A percentile compares a stretch with the other conserved stretches of the same genome.
Evolutionary conservation across 2,329 filamentous ascomycete genomes (phyloP).

Genomic region (Tolypocladium sp.): DNA sequence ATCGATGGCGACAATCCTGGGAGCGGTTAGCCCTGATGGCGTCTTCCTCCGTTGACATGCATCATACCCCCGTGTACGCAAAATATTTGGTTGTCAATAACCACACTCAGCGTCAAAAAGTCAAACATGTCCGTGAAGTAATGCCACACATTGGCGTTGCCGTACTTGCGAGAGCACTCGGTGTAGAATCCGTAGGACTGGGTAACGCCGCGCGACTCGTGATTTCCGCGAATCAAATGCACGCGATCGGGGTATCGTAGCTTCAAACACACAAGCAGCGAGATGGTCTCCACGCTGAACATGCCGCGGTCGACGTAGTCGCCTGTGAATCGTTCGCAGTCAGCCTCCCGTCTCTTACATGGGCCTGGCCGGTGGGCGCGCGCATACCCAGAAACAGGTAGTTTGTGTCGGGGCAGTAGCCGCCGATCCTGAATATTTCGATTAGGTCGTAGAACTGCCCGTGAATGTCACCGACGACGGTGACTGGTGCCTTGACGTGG

Average conservation of each 20-base stretch:
- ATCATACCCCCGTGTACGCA: constrained; percentile 80
- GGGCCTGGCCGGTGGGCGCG: background rate
- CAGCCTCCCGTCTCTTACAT: background rate
- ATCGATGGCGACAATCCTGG: constrained; percentile 76
- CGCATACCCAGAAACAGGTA: constrained; percentile 84
- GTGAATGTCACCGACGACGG: constrained; percentile 96
- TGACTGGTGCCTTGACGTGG: constrained; percentile 89
- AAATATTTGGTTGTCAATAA: constrained; percentile 98
- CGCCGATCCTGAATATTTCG: constrained; percentile 97
- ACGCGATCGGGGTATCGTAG: constrained; percentile 93
- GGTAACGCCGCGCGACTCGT: constrained; percentile 94
- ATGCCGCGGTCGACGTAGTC: constrained; percentile 98
- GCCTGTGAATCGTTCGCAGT: constrained; percentile 39
- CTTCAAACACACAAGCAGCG: constrained; percentile 92
- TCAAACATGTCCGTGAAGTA: constrained; percentile 99
- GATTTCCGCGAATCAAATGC: constrained; percentile 93
- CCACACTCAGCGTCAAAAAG: constrained; percentile 90
- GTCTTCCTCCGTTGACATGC: background rate
- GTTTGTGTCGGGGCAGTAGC: constrained; percentile 95
- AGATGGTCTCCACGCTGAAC: constrained; percentile 98
- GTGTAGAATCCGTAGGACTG: constrained; percentile 99
- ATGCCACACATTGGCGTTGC: constrained; percentile 98
- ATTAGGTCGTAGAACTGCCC: constrained; percentile 99
- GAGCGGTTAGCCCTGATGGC: background rate
- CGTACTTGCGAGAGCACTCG: constrained; percentile 95